Evolutionary conservation across 2,329 filamentous ascomycete species (phyloP).

Genomic region (Mycosphaerella sp.): DNA sequence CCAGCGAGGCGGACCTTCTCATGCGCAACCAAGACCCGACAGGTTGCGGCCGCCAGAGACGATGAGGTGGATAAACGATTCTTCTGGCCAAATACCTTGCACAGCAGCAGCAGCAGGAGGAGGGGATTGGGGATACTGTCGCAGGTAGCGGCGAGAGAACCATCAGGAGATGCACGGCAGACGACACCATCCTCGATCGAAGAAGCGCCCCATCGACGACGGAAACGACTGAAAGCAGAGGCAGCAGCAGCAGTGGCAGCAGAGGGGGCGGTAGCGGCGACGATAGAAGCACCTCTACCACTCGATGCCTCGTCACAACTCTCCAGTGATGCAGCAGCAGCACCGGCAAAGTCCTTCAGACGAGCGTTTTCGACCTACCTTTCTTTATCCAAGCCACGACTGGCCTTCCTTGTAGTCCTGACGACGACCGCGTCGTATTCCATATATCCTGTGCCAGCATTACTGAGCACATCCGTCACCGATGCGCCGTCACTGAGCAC

Average conservation of each 20-base stretch:
- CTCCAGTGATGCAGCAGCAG: constrained; percentile 51
- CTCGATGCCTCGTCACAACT: constrained; percentile 58
- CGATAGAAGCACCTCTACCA: constrained; percentile 37
- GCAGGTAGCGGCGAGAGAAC: neutral
- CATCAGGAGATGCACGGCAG: neutral
- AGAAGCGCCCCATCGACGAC: constrained; percentile 28
- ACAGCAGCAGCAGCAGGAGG: constrained; percentile 8
- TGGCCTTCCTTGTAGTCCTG: constrained; percentile 85
- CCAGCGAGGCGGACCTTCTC: constrained; percentile 19
- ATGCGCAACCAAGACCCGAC: constrained; percentile 17
- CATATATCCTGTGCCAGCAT: constrained; percentile 83
- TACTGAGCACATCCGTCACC: constrained; percentile 66
- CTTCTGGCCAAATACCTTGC: constrained; percentile 34
- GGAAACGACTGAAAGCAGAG: constrained; percentile 33
- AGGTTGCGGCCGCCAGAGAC: constrained; percentile 22
- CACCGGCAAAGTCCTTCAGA: constrained; percentile 52
- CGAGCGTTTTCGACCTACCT: constrained; percentile 75
- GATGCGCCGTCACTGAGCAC: constrained; percentile 74
- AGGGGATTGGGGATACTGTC: constrained; percentile 8
- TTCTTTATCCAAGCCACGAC: constrained; percentile 88
- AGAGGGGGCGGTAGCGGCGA: constrained; percentile 18
- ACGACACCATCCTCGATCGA: neutral
- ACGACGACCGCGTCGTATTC: constrained; percentile 88
- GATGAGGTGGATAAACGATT: constrained; percentile 31
- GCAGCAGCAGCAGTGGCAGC: constrained; percentile 17